phyloP scores from a whole-genome alignment of 306 rosid genomes.

The Dalbergia oliveri region DNA sequence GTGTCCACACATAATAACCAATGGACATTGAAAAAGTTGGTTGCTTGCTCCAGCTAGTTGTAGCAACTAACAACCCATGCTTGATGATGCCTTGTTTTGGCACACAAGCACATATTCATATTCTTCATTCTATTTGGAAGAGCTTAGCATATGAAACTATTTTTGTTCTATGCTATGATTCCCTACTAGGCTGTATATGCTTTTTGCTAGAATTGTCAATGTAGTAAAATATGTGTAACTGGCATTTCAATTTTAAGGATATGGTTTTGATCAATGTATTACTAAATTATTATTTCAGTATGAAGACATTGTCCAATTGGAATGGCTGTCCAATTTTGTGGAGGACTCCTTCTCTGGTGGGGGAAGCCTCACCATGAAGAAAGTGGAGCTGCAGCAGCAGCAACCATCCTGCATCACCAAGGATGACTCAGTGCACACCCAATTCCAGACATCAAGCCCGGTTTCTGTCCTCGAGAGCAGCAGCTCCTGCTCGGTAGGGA shows the following conservation, averaged over 20 bases:
- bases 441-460: conserved; percentile 83
- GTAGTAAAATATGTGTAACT: neutral
- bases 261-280: conserved; percentile 38
- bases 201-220: conserved; percentile 23
- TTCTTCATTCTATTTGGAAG: conserved; percentile 30
- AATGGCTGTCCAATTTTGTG: conserved; percentile 91
- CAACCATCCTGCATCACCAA: conserved; percentile 44
- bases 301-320: conserved; percentile 89
- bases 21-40: conserved; percentile 10
- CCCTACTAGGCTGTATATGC: neutral
- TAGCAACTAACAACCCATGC: conserved; percentile 31
- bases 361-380: conserved; percentile 79
- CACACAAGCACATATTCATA: conserved; percentile 41
- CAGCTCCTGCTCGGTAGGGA: conserved; percentile 81
- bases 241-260: conserved; percentile 4
- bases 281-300: conserved; percentile 56
- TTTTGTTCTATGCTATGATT: neutral
- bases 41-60: conserved; percentile 9
- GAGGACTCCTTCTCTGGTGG: conserved; percentile 83
- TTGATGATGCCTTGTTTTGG: conserved; percentile 20
- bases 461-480: conserved; percentile 94
- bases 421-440: conserved; percentile 63
- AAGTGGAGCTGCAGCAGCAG: conserved; percentile 50
- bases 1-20: conserved; percentile 26
- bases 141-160: neutral